Evolutionary conservation across 306 rosid species (phyloP).

Genomic region (Leucaena leucocephala): DNA sequence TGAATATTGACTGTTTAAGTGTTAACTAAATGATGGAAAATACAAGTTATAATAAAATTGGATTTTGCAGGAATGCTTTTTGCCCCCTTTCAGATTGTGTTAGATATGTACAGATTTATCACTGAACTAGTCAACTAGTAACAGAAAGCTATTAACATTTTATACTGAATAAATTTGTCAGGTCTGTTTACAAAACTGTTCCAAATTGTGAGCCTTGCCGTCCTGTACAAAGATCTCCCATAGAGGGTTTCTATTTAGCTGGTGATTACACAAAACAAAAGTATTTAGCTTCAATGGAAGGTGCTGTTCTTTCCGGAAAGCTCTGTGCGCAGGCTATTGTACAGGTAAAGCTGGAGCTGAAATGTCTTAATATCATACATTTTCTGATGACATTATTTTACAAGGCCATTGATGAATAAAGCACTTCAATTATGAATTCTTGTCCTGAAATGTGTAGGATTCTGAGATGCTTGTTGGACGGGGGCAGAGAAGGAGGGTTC

Average conservation of each 20-base stretch:
- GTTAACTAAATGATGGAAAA: neutral
- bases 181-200: constrained; percentile 92
- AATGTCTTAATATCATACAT: constrained; percentile 11
- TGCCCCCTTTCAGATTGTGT: neutral
- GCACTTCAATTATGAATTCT: neutral
- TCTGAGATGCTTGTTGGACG: constrained; percentile 62
- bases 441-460: constrained; percentile 54
- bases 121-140: constrained; percentile 17
- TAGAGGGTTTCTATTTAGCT: constrained; percentile 92
- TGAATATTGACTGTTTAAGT: constrained; percentile 1
- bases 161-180: constrained; percentile 37
- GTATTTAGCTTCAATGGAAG: constrained; percentile 99
- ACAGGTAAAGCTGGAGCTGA: constrained; percentile 62
- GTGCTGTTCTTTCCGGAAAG: constrained; percentile 97
- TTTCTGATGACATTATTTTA: neutral
- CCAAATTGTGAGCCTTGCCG: constrained; percentile 95
- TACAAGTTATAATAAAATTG: neutral
- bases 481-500: constrained; percentile 51
- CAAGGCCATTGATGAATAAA: neutral
- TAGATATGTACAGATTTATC: neutral
- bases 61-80: neutral
- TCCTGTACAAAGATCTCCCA: constrained; percentile 87
- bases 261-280: constrained; percentile 97
- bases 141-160: constrained; percentile 4
- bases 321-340: constrained; percentile 94